These are phyloP conservation scores for Thelonectria discophora DNA, from an alignment of 2,329 filamentous ascomycete genomes.

Conservation along the genomic window DNA sequence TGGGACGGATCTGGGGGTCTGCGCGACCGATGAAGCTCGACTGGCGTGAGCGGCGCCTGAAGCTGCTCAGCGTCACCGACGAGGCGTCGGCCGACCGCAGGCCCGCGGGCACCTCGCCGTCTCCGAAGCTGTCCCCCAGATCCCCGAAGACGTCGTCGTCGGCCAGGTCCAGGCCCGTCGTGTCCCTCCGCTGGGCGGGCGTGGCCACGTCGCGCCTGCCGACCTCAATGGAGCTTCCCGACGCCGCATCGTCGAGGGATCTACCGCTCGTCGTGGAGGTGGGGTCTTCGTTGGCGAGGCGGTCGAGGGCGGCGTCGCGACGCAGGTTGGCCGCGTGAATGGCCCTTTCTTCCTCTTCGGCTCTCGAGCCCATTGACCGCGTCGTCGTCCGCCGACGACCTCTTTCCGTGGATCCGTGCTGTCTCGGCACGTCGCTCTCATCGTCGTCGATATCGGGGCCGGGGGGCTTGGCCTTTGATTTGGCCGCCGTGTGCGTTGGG, in stretches of 20 bases:
- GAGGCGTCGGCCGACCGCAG: conserved; percentile 56
- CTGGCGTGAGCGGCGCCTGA: conserved; percentile 57
- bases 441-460: conserved; percentile 29
- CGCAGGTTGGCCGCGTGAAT: conserved; percentile 40
- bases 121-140: conserved; percentile 54
- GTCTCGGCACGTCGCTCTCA: conserved; percentile 28
- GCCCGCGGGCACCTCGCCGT: conserved; percentile 48
- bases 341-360: conserved; percentile 40
- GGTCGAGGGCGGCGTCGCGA: conserved; percentile 50
- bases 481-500: conserved; percentile 35
- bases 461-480: conserved; percentile 32
- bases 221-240: conserved; percentile 48
- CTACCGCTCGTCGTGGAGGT: conserved; percentile 44
- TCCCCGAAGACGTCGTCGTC: conserved; percentile 60
- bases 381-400: conserved; percentile 41
- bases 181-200: conserved; percentile 51
- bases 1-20: conserved; percentile 62
- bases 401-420: conserved; percentile 32
- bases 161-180: conserved; percentile 58
- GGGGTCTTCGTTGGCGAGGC: conserved; percentile 48
- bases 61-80: conserved; percentile 56
- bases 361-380: conserved; percentile 33
- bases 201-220: conserved; percentile 49
- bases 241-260: conserved; percentile 41
- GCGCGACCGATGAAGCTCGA: conserved; percentile 62